Base-by-base conservation (phyloP, 441 rosid species). In the Gossypium aridum region DNA sequence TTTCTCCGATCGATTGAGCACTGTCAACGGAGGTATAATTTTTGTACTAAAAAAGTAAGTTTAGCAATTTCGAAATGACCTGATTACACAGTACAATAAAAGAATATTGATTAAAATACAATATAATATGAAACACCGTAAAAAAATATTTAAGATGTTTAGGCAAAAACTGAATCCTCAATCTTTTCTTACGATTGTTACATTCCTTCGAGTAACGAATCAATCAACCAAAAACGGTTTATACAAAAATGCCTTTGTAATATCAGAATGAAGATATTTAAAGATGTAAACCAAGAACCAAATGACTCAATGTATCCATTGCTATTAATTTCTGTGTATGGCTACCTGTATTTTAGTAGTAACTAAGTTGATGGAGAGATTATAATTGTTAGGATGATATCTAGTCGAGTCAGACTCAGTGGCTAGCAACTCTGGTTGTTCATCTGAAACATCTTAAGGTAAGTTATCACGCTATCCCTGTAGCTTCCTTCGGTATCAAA, bases 401-500 rank as follows among this genome's bases (percentile, higher is more conserved):
- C 43, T 61, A 26, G 31, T 45, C 23, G 10, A 63, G 22, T 65
- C 59, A 17, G 61, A 55, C 4, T 74, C 74, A n/a, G 71, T 59
- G 13, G 63, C 70, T 74, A 60, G 75, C 26, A 3, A 53, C 51
- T 57, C 51, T 34, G 8, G 2, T 20, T 7, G 25, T 47, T 51
- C 64, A 1, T 37, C 17, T 22, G 13, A 23, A 64, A 76, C 12
- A 26, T 51, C 60, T 1, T 1, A 69, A 1, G 31, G 45, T 60
- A 23, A 5, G 8, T 79, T 84, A 88, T 12, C 92, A 76, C 22
- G 99, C 87, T 74, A 85, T 73, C 75, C 97, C 99, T 12, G 98
- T 90, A 71, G 97, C 99, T 66, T 88, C 92, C 82, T 92, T 90
- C 0, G 98, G 98, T 76, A 95, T 93, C 86, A 95, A 74, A 75